Evolutionary conservation across 257 asterid species (phyloP), one percentile per base, ranked within the genome.

Genomic region (Solanum habrochaites): DNA sequence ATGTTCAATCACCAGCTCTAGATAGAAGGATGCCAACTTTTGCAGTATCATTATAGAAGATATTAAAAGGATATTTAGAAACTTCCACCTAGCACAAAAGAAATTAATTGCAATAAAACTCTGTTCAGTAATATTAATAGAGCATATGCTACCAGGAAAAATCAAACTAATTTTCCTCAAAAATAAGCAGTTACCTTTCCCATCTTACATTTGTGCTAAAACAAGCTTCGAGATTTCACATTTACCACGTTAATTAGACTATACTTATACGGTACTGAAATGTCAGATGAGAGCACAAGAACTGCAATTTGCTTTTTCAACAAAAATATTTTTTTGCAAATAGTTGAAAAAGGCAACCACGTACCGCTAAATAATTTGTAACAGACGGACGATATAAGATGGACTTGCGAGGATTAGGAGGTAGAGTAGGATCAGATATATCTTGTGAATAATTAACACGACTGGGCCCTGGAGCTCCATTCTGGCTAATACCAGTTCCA

Each of bases 381-480:
- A 91, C 95, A 60, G 97, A 92, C 40, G 98, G 99, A 66, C 96
- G 99, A 87, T 94, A 96, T 88, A 97, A 89, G 90, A 95, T 91
- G 56, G 98, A 94, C 93, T 97, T 97, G 89, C 98, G 92, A 5
- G 99, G 98, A 80, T 97, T 97, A 62, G 95, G 94, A 13, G 97
- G 98, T 94, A 97, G 91, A 86, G 97, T 94, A 82, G 98, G 99
- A 94, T 97, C 99, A 47, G 95, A 93, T 52, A 97, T 94, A 87
- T 97, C 99, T 89, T 94, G 98, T 39, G 90, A 87, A 85, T 87
- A 77, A 88, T 91, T 97, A 74, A 93, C 91, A 87, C 94, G 97
- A 91, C 91, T 94, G 74, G 92, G 90, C 73, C 96, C 98, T 13
- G 94, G 91, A 86, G 93, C 92, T 91, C 98, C 99, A 94, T 92